Evolutionary conservation across 2,329 filamentous ascomycete species (phyloP).

Genomic region (Shiraia sp.): DNA sequence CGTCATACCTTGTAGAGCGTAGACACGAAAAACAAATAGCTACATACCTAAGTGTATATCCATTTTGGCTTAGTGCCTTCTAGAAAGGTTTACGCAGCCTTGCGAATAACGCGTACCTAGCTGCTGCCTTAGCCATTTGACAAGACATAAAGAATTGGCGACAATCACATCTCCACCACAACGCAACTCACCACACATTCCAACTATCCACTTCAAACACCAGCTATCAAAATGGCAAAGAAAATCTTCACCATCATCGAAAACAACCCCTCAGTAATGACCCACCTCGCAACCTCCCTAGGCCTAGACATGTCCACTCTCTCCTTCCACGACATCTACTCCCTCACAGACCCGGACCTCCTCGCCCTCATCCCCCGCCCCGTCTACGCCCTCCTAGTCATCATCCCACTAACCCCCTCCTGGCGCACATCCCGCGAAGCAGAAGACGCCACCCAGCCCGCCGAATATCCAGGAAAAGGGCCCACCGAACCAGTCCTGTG

Average conservation of each 20-base stretch:
- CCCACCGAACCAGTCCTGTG: conserved; percentile 58
- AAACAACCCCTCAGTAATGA: conserved; percentile 61
- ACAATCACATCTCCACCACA: too few relatives aligned
- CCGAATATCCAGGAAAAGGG: conserved; percentile 53
- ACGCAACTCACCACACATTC: background rate
- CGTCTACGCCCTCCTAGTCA: conserved; percentile 58
- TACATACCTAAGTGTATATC: too few relatives aligned
- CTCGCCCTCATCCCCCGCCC: conserved; percentile 57
- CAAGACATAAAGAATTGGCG: too few relatives aligned
- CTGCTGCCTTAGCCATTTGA: too few relatives aligned
- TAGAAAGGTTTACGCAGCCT: too few relatives aligned
- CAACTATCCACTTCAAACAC: background rate
- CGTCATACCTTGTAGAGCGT: too few relatives aligned
- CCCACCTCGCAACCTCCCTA: conserved; percentile 53
- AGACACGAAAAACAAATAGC: too few relatives aligned
- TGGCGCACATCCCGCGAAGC: conserved; percentile 46
- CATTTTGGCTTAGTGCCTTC: too few relatives aligned
- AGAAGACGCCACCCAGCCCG: conserved; percentile 46
- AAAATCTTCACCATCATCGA: conserved; percentile 43
- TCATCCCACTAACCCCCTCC: conserved; percentile 50
- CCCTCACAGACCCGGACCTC: conserved; percentile 55
- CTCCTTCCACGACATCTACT: conserved; percentile 59
- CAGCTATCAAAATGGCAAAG: conserved; percentile 24
- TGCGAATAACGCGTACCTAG: too few relatives aligned
- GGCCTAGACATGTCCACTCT: conserved; percentile 50